phyloP scores from a whole-genome alignment of 139 green algal genomes.

The Choricystis sp. region DNA sequence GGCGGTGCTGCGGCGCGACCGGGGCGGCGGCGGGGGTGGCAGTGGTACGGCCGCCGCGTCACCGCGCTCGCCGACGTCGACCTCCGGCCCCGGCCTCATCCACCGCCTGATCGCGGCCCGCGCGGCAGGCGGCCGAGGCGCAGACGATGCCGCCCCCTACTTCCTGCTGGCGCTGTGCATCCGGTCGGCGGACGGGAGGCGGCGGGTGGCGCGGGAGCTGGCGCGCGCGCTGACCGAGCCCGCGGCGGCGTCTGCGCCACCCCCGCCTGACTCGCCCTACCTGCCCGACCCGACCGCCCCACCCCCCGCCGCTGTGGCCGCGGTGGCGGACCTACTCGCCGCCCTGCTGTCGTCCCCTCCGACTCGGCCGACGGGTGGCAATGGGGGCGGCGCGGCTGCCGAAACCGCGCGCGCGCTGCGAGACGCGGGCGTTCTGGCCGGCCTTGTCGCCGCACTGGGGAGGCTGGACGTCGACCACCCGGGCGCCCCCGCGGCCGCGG shows the following conservation, averaged over 20 bases:
- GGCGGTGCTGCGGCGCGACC: constrained; percentile 63
- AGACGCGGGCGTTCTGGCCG: constrained; percentile 44
- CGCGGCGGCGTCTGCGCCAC: constrained; percentile 1
- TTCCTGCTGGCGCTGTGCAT: constrained; percentile 51
- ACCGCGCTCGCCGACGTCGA: neutral
- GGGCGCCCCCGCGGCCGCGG: constrained; percentile 28
- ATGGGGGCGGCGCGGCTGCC: constrained; percentile 11
- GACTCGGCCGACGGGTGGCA: neutral
- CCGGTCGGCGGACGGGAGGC: constrained; percentile 58
- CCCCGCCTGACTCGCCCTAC: neutral
- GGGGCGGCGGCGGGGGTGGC: constrained; percentile 19
- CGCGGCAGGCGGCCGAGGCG: neutral
- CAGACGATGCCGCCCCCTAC: constrained; percentile 14
- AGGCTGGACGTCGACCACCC: constrained; percentile 49
- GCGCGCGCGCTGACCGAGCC: constrained; percentile 27
- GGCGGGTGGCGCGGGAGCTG: constrained; percentile 56
- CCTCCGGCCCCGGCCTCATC: constrained; percentile 7
- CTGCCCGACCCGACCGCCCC: constrained; percentile 1
- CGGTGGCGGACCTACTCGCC: constrained; percentile 22
- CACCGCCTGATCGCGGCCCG: constrained; percentile 2
- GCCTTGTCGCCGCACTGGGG: constrained; percentile 31
- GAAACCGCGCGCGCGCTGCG: constrained; percentile 63
- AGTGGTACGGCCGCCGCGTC: neutral
- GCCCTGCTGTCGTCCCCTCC: constrained; percentile 21
- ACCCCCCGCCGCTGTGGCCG: constrained; percentile 6